phyloP scores from a whole-genome alignment of 257 asterid species.

The Jaltomata sinuosa region DNA sequence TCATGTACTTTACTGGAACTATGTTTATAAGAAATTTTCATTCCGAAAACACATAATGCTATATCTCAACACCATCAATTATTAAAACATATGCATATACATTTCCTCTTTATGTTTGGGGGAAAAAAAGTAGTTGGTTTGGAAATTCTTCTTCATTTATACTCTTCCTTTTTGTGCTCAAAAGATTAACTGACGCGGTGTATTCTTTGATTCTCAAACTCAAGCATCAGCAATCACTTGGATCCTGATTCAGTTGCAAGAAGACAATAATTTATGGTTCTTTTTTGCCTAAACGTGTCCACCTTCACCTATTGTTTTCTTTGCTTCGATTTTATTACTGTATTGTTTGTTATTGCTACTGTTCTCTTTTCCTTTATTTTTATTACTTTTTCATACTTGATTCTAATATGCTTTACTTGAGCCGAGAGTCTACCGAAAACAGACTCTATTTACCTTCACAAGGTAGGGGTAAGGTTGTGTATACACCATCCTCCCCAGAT shows the following conservation, averaged over 20 bases:
- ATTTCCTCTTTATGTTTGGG: background rate
- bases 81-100: background rate
- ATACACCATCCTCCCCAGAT: too few species aligned
- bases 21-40: background rate
- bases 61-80: background rate
- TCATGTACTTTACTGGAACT: background rate
- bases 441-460: too few species aligned
- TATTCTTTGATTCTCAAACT: background rate
- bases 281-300: background rate
- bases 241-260: background rate
- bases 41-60: background rate
- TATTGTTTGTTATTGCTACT: too few species aligned
- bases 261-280: background rate
- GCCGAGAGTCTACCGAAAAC: too few species aligned
- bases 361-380: too few species aligned
- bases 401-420: too few species aligned
- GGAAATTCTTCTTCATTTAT: background rate
- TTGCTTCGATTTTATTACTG: too few species aligned
- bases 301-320: background rate
- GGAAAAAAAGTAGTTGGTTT: background rate
- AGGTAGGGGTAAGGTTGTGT: too few species aligned
- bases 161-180: background rate
- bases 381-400: too few species aligned
- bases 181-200: background rate
- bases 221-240: background rate